Base-by-base conservation (phyloP, 805 yeast species). In the Candida hungchunana region DNA sequence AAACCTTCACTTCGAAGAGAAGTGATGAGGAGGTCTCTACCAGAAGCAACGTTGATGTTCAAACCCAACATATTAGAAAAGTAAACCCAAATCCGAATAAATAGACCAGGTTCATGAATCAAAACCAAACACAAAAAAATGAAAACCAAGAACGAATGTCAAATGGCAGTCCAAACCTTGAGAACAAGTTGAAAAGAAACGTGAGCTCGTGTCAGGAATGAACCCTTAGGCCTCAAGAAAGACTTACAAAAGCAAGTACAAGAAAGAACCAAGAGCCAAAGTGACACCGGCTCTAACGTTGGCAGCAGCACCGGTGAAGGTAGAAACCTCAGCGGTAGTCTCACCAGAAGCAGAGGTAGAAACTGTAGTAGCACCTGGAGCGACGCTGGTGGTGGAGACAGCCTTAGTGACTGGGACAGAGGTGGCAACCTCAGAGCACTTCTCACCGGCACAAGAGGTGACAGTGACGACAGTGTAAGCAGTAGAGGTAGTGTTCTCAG, bases 191-290 rank as follows among this genome's bases (percentile, higher is more conserved):
- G 5, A 24, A 12, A 27, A 19, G 22, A 17, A 35, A 35, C 34
- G 34, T 30, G 39, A 29, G 34, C 39, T 29, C 31, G 34, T 30
- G 29, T 21, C 33, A 31, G 33, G 17, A 29, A 24, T 26, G 27
- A 22, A 18, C 20, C 26, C 31, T 20, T 28, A 31, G 9, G 29
- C 20, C 11, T 28, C 31, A 25, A 29, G 31, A 21, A 6, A 11
- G n/a, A 39, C 48, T 47, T 49, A 54, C 43, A 55, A 42, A 29
- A 56, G 50, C 40, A 51, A 50, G 55, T 43, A 51, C 24, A 56
- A 46, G 35, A 56, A 46, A 40, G 56, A 54, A 43, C 53, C 60
- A 34, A 56, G 36, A 39, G 54, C 59, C 21, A 51, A 39, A 32
- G 56, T 40, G 31, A 39, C 32, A 44, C 50, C 50, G 32, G 42